Base-by-base conservation (phyloP, 2,329 filamentous ascomycete species). In the Xylaria sp. region DNA sequence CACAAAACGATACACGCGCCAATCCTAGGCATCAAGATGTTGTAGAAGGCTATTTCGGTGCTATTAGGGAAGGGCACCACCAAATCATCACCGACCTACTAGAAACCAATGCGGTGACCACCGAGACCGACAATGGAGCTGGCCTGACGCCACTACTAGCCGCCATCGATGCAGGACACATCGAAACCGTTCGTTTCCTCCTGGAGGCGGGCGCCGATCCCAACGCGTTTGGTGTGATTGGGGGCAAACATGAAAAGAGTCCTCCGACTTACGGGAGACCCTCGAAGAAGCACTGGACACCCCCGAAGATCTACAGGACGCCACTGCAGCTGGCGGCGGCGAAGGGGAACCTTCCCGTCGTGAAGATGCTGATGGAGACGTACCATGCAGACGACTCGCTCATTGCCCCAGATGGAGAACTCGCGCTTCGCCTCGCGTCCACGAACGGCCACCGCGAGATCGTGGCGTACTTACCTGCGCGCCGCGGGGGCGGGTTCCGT, bases 311-410 rank as follows among this genome's bases (percentile, higher is more conserved):
- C 31, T 31, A n/a, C n/a, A 26, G 63, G 5, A 65, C 63, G 36
- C 56, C 56, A 4, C 63, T 59, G 26, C 63, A 59, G 46, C 46
- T 54, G 2, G 63, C 63, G 10, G 63, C 63, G 1, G 56, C 54
- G 36, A 23, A n/a, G 36, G 63, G 56, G 1, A 54, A 46, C n/a
- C 26, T 59, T 13, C 44, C 46, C 1, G 9, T 54, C 0, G 62
- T 64, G 23, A 58, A 42, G 53, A 44, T 64, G 44, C 42, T 64
- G 31, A 40, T 64, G 31, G 62, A 64, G 15, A 51, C 42, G 6
- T 64, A 64, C 23, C 4, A 7, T 44, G 62, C 54, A 2, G 62
- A 64, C 53, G 59, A 62, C 23, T 3, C 46, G 4, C 46, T 54
- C 20, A 11, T 62, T 2, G 46, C 59, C n/a, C 59, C 53, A 1